These are phyloP conservation scores for Tolypocladium endophyticum DNA, from an alignment of 2,329 filamentous ascomycete genomes.

Conservation along the genomic window DNA sequence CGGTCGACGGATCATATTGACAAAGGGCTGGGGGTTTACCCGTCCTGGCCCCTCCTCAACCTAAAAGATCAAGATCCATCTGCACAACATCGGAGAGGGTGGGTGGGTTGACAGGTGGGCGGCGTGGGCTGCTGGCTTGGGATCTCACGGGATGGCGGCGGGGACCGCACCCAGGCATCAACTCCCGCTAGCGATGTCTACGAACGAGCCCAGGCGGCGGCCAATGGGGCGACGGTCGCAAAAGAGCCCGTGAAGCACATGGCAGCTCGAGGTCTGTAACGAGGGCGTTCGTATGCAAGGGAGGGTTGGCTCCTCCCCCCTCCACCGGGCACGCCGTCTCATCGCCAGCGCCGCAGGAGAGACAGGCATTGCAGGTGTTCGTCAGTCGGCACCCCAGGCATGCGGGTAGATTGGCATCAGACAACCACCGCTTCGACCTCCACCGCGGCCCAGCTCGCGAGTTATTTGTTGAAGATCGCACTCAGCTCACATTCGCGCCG, in stretches of 20 bases:
- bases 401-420: slow-evolving; percentile 31
- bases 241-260: slow-evolving; percentile 20
- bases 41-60: slow-evolving; percentile 11
- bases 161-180: slow-evolving; percentile 2
- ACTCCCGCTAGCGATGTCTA: neutral
- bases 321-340: slow-evolving; percentile 5
- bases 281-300: slow-evolving; percentile 26
- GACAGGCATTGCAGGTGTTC: slow-evolving; percentile 6
- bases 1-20: slow-evolving; percentile 19
- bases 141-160: slow-evolving; percentile 8
- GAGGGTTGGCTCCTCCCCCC: slow-evolving; percentile 11
- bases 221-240: slow-evolving; percentile 16
- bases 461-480: slow-evolving; percentile 16
- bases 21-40: slow-evolving; percentile 20
- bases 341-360: slow-evolving; percentile 11
- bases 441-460: slow-evolving; percentile 12
- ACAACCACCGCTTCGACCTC: slow-evolving; percentile 17
- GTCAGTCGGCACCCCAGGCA: slow-evolving; percentile 17
- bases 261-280: slow-evolving; percentile 21
- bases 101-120: neutral
- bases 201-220: slow-evolving; percentile 5
- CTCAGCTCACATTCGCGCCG: slow-evolving; percentile 4
- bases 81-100: slow-evolving; percentile 13
- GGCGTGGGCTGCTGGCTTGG: neutral
- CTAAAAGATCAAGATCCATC: slow-evolving; percentile 22